Percentiles rank a stretch among this genome's conserved stretches.
These are phyloP conservation scores for Wickerhamiella brachini DNA, from an alignment of 805 yeast genomes.

Conservation along the genomic window DNA sequence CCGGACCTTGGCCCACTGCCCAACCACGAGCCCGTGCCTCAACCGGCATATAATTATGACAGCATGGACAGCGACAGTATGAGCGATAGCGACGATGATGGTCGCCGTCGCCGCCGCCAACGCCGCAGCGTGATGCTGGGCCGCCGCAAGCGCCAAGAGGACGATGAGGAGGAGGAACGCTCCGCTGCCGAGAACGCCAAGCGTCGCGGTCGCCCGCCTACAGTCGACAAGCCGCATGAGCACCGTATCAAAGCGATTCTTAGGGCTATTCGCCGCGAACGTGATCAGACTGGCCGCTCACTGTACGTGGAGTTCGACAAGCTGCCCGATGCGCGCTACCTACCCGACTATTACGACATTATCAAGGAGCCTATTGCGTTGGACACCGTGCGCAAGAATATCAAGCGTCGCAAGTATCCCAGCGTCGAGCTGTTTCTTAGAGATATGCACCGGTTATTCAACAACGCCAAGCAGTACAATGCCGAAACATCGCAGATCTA, in stretches of 20 bases:
- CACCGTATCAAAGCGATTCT: constrained; percentile 79
- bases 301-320: constrained; percentile 59
- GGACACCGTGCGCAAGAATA: constrained; percentile 51
- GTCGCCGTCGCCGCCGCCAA: constrained; percentile 16
- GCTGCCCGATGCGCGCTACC: constrained; percentile 52
- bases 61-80: constrained; percentile 16
- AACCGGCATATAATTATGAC: background rate
- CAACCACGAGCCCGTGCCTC: background rate
- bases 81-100: constrained; percentile 19
- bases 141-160: constrained; percentile 17
- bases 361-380: constrained; percentile 31
- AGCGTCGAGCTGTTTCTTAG: constrained; percentile 61
- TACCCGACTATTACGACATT: constrained; percentile 36
- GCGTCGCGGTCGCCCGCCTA: constrained; percentile 82
- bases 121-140: constrained; percentile 16
- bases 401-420: constrained; percentile 71
- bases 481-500: constrained; percentile 43
- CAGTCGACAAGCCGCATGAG: constrained; percentile 82
- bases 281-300: constrained; percentile 36
- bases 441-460: constrained; percentile 63
- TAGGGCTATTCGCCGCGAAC: constrained; percentile 64
- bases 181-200: constrained; percentile 31
- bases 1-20: constrained; percentile 55
- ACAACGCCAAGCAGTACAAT: constrained; percentile 56
- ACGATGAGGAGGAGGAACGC: constrained; percentile 20